Percentiles rank a stretch among this genome's conserved stretches.
Evolutionary conservation across 176 grass and related monocot genomes (phyloP).

Genomic region (Raddia distichophylla): DNA sequence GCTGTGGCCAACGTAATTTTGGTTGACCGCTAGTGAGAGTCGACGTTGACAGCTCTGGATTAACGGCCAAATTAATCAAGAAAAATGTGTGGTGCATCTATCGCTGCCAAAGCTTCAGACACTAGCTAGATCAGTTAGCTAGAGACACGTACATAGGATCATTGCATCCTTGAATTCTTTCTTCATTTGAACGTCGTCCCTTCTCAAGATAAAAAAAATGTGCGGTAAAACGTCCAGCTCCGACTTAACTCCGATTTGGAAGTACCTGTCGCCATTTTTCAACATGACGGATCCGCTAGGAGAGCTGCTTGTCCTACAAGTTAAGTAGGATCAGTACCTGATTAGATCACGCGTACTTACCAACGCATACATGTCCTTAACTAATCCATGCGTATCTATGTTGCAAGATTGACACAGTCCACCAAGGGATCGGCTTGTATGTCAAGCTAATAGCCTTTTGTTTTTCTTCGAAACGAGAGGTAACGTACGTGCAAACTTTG

Average conservation of each 20-base stretch:
- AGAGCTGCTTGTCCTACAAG: conserved; percentile 23
- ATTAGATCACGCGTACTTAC: neutral
- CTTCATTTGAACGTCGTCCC: neutral
- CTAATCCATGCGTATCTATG: conserved; percentile 10
- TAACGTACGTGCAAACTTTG: neutral
- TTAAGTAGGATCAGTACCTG: conserved; percentile 8
- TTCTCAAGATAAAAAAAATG: neutral
- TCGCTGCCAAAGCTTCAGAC: conserved; percentile 1
- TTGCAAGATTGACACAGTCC: conserved; percentile 24
- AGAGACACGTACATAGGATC: neutral
- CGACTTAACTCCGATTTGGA: conserved; percentile 20
- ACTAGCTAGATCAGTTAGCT: neutral
- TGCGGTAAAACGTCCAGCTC: conserved; percentile 36
- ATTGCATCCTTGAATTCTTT: conserved; percentile 28
- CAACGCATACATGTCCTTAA: neutral
- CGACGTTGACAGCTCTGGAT: neutral
- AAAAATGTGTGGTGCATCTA: neutral
- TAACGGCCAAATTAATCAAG: conserved; percentile 13
- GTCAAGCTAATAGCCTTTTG: conserved; percentile 15
- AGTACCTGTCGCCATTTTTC: conserved; percentile 35
- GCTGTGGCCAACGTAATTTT: neutral
- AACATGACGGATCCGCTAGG: conserved; percentile 24
- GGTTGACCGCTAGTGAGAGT: neutral
- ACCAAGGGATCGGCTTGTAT: conserved; percentile 37
- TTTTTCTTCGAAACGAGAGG: neutral